These are phyloP conservation scores for Meira nashicola DNA, from an alignment of 1,284 basidiomycete species.

Conservation along the genomic window DNA sequence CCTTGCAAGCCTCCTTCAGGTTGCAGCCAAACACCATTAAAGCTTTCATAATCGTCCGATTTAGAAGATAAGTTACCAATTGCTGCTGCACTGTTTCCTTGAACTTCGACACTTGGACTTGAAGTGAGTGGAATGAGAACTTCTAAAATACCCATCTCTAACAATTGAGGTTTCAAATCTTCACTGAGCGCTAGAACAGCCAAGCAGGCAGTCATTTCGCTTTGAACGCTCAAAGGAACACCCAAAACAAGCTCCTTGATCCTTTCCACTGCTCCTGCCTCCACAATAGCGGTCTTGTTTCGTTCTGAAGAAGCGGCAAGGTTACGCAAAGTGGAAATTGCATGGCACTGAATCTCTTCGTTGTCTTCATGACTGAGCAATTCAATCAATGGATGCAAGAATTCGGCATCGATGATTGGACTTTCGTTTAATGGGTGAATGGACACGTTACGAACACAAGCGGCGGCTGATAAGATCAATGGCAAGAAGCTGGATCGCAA, in stretches of 20 bases:
- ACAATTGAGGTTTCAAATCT: slow-evolving; percentile 57
- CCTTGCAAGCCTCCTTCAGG: slow-evolving; percentile 95
- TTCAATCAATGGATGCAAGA: slow-evolving; percentile 91
- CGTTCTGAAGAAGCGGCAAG: slow-evolving; percentile 94
- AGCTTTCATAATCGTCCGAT: slow-evolving; percentile 92
- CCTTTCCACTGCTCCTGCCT: slow-evolving; percentile 94
- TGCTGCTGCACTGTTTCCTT: slow-evolving; percentile 96
- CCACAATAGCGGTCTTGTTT: slow-evolving; percentile 97
- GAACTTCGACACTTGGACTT: slow-evolving; percentile 93
- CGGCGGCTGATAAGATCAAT: slow-evolving; percentile 96
- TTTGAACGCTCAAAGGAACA: slow-evolving; percentile 94
- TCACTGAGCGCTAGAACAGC: slow-evolving; percentile 58
- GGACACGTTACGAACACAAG: slow-evolving; percentile 97
- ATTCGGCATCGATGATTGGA: slow-evolving; percentile 97
- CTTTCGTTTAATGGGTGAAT: slow-evolving; percentile 98
- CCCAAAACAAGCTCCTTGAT: slow-evolving; percentile 95
- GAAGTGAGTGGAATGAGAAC: slow-evolving; percentile 94
- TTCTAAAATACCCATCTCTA: slow-evolving; percentile 98
- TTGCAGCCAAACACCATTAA: slow-evolving; percentile 96
- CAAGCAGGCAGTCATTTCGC: slow-evolving; percentile 99
- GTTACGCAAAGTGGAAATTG: slow-evolving; percentile 96
- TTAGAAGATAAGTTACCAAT: slow-evolving; percentile 91
- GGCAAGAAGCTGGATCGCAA: slow-evolving; percentile 95
- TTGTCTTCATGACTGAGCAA: slow-evolving; percentile 96
- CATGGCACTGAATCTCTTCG: slow-evolving; percentile 98